Conservation (phyloP, 129 eudicot species). For the Arctium lappa region DNA sequence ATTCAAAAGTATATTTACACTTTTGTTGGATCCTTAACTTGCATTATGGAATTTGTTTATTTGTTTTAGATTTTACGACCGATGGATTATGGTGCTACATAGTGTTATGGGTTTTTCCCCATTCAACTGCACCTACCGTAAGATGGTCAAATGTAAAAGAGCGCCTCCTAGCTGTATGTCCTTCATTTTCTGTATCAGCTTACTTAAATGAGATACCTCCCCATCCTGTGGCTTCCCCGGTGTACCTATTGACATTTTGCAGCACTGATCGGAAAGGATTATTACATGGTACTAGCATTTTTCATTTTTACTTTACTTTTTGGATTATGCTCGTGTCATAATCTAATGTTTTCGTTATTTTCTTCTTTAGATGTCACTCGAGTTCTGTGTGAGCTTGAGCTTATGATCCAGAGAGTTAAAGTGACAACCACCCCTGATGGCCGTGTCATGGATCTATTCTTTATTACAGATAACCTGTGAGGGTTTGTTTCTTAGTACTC, state of each 20-base stretch:
- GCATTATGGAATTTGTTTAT: background rate
- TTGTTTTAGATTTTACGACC: slow-evolving; percentile 63
- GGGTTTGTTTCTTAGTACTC: slow-evolving; percentile 37
- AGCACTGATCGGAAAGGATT: slow-evolving; percentile 62
- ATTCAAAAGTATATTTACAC: background rate
- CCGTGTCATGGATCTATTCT: slow-evolving; percentile 68
- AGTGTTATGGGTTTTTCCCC: slow-evolving; percentile 78
- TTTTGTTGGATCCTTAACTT: slow-evolving; percentile 2
- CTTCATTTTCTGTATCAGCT: slow-evolving; percentile 54
- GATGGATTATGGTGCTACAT: slow-evolving; percentile 92
- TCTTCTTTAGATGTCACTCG: slow-evolving; percentile 61
- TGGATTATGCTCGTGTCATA: background rate
- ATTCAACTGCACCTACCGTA: slow-evolving; percentile 37
- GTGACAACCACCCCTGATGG: slow-evolving; percentile 87
- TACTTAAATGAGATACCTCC: slow-evolving; percentile 49
- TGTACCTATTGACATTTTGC: slow-evolving; percentile 57
- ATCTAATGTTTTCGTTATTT: background rate
- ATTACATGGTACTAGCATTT: slow-evolving; percentile 45
- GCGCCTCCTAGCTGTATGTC: slow-evolving; percentile 62
- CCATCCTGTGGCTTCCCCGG: slow-evolving; percentile 37
- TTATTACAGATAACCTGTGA: slow-evolving; percentile 70
- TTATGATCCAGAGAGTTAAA: slow-evolving; percentile 64
- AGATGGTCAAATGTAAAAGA: slow-evolving; percentile 76
- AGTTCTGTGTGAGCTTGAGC: slow-evolving; percentile 73
- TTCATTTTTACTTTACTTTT: background rate